These are phyloP conservation scores for Solanum habrochaites DNA, from an alignment of 257 asterid species.

Conservation along the genomic window DNA sequence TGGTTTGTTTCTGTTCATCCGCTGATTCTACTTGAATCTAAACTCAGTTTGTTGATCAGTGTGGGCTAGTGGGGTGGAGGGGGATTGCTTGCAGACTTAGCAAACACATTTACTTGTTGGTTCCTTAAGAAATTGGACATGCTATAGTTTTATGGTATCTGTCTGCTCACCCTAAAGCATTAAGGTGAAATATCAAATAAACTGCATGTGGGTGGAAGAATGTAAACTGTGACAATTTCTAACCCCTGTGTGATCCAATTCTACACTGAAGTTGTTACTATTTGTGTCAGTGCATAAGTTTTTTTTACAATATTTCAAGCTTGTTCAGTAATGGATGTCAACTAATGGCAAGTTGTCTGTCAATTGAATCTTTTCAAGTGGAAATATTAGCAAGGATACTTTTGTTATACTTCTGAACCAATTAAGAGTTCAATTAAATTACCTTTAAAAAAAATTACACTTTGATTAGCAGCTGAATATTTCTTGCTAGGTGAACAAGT, in stretches of 20 bases:
- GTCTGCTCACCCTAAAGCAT: background rate
- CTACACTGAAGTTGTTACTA: background rate
- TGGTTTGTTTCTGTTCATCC: conserved; percentile 24
- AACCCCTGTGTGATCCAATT: background rate
- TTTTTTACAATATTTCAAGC: background rate
- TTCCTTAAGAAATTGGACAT: background rate
- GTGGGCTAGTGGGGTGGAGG: background rate
- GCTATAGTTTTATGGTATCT: background rate
- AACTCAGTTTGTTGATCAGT: background rate
- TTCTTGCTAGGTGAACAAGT: background rate
- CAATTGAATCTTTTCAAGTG: background rate
- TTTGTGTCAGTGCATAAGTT: background rate
- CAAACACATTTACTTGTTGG: background rate
- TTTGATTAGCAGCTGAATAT: background rate
- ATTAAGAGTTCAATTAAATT: background rate
- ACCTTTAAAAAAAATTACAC: background rate
- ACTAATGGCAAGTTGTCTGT: background rate
- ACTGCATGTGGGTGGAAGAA: background rate
- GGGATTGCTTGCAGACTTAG: background rate
- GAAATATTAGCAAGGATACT: background rate
- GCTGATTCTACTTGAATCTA: background rate
- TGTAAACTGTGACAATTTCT: background rate
- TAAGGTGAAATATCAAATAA: background rate
- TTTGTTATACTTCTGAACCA: background rate
- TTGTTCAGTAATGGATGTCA: background rate